A percentile compares a stretch with the other conserved stretches of the same genome.
Conservation (phyloP, 1,284 basidiomycete genomes). For the Ustilago sp. region DNA sequence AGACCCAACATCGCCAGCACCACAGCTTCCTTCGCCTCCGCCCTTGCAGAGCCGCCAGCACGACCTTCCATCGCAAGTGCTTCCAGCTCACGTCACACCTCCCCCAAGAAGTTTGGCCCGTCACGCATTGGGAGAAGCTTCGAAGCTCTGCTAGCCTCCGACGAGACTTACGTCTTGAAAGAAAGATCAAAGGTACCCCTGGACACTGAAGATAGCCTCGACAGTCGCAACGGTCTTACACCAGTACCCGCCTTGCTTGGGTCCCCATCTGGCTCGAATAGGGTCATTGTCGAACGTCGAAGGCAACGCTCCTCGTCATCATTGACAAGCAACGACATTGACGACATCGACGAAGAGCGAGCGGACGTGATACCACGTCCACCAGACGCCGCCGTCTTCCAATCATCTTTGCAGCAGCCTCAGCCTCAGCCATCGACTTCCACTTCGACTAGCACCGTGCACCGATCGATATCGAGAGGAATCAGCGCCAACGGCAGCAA, state of each 20-base stretch:
- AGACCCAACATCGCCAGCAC: slow-evolving; percentile 35
- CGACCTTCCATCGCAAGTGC: slow-evolving; percentile 14
- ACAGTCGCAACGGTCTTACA: background rate
- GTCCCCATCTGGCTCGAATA: slow-evolving; percentile 14
- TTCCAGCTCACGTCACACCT: slow-evolving; percentile 17
- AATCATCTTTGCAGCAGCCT: slow-evolving; percentile 11
- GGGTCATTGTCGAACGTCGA: slow-evolving; percentile 41
- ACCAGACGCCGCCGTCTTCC: slow-evolving; percentile 16
- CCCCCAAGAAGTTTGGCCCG: slow-evolving; percentile 26
- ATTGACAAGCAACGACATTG: slow-evolving; percentile 11
- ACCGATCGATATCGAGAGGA: slow-evolving; percentile 1
- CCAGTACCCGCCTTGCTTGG: background rate
- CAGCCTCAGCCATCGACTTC: slow-evolving; percentile 9
- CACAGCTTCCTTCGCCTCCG: slow-evolving; percentile 29
- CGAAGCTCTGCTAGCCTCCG: slow-evolving; percentile 51
- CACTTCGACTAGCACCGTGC: slow-evolving; percentile 1
- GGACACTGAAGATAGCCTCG: slow-evolving; percentile 22
- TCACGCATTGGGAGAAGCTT: slow-evolving; percentile 50
- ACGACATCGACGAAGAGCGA: slow-evolving; percentile 21
- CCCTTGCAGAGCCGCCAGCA: slow-evolving; percentile 16
- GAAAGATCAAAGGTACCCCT: slow-evolving; percentile 36
- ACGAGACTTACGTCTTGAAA: slow-evolving; percentile 54
- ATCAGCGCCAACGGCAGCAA: slow-evolving; percentile 9
- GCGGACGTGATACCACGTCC: slow-evolving; percentile 29
- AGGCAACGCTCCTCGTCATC: slow-evolving; percentile 21